phyloP scores from a whole-genome alignment of 2,329 filamentous ascomycete genomes.

The Scytalidium lignicola region DNA sequence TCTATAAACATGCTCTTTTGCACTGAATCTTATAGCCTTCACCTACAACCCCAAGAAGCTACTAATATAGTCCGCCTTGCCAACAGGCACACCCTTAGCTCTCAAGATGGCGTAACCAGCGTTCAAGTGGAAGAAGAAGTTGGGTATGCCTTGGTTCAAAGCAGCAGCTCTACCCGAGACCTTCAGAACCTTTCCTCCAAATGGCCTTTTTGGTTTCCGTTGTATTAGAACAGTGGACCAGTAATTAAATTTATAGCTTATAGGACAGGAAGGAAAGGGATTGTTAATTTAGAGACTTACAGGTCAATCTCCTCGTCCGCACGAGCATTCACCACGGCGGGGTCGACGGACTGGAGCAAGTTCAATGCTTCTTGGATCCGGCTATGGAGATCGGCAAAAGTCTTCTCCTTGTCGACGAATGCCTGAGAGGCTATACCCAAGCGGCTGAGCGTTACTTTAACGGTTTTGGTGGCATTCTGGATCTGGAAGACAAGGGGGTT shows the following conservation, averaged over 20 bases:
- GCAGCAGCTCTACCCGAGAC: neutral
- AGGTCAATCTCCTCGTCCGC: neutral
- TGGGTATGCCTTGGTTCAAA: constrained; percentile 30
- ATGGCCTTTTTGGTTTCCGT: neutral
- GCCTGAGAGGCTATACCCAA: constrained; percentile 24
- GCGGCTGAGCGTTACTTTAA: constrained; percentile 31
- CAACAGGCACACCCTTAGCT: constrained; percentile 40
- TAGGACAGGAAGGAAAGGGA: neutral
- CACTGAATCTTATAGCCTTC: too few relatives aligned
- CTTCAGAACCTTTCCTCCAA: neutral
- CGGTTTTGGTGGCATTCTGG: constrained; percentile 32
- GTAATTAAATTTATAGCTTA: neutral
- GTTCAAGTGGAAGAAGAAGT: constrained; percentile 45
- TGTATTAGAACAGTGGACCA: too few relatives aligned
- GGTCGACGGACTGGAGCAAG: constrained; percentile 35
- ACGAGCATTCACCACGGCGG: constrained; percentile 1
- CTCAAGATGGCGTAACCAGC: constrained; percentile 45
- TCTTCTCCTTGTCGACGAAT: constrained; percentile 36
- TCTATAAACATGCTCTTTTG: too few relatives aligned
- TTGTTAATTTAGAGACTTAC: too few relatives aligned
- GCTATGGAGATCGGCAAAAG: constrained; percentile 39
- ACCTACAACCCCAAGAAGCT: neutral
- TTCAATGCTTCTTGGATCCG: constrained; percentile 39
- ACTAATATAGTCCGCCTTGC: constrained; percentile 39
- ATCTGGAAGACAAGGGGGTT: constrained; percentile 37